Base-by-base conservation (phyloP, 164 flowering plant genomes). In the Magnolia officinalis region DNA sequence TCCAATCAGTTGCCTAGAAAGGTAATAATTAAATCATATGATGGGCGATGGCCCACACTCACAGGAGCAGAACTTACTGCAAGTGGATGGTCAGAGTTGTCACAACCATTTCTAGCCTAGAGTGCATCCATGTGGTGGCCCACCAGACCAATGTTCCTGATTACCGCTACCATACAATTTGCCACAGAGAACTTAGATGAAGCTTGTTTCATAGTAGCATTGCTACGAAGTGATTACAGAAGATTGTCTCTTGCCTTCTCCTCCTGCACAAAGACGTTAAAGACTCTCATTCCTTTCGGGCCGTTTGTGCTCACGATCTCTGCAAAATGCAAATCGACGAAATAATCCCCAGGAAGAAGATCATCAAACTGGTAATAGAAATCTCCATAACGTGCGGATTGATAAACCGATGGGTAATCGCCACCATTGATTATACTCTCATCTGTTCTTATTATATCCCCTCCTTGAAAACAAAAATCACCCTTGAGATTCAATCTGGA, bases 201-300 rank as follows among this genome's bases (percentile, higher is more conserved):
- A 55, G 2, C 61, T 55, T 55, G 14, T 55, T 9, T 55, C 11
- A 55, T 55, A 55, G 10, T 8, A 55, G 14, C 59, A 55, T 55
- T 10, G 16, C 11, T 31, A 9, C 0, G 59, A 55, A 55, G 59
- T 9, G 14, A 55, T 55, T 9, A 55, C 59, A 55, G 11, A 29
- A 18, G n/a, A 29, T 16, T 67, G 19, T 45, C n/a, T 8, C 87
- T 83, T 86, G 81, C 98, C 95, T 91, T 93, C 72, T 90, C 92
- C 74, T 88, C 95, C 81, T 93, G 98, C 55, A 93, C 63, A 19
- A 82, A 88, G 18, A 91, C 98, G 78, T 93, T 77, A 72, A 93
- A 91, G 19, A 89, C 88, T 80, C 95, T 82, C 93, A 93, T 90
- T 75, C 95, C 95, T 83, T 84, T 90, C 18, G 98, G 98, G 20